These are phyloP conservation scores for Syzygium grande DNA, from an alignment of 345 rosid genomes.

Conservation along the genomic window DNA sequence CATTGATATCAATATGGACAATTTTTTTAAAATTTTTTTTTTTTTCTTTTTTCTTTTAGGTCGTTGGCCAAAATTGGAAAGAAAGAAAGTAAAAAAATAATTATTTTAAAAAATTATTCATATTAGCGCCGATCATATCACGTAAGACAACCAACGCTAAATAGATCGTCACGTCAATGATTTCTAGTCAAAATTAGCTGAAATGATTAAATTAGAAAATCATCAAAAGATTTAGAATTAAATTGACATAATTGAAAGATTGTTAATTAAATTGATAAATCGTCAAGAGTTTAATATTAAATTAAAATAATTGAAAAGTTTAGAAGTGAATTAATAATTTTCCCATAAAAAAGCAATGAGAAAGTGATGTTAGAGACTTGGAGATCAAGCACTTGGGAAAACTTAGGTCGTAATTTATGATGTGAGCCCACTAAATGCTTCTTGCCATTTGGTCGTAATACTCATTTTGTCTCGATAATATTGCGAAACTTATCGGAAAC, in stretches of 20 bases:
- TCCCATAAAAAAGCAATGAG: neutral
- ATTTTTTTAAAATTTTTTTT: too few relatives aligned
- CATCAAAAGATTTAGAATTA: too few relatives aligned
- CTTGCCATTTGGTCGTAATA: neutral
- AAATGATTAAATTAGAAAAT: too few relatives aligned
- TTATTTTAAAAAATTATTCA: neutral
- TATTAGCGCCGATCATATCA: rapidly evolving
- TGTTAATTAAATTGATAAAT: too few relatives aligned
- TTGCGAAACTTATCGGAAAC: neutral
- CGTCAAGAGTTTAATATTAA: neutral
- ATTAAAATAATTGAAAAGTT: neutral
- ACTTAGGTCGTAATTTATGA: neutral
- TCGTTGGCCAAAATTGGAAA: too few relatives aligned
- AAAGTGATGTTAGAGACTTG: neutral
- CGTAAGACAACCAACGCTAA: rapidly evolving
- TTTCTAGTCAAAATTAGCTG: neutral
- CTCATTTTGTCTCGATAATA: neutral
- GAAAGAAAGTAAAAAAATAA: too few relatives aligned
- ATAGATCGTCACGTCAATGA: rapidly evolving
- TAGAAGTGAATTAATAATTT: neutral
- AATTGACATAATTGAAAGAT: too few relatives aligned
- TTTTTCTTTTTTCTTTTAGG: too few relatives aligned
- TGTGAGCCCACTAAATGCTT: neutral
- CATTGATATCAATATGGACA: too few relatives aligned
- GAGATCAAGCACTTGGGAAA: neutral